Percentiles rank a stretch among this genome's conserved stretches.
Conservation (phyloP, 2,329 filamentous ascomycete genomes). For the Ophioceras dolichostomum region DNA sequence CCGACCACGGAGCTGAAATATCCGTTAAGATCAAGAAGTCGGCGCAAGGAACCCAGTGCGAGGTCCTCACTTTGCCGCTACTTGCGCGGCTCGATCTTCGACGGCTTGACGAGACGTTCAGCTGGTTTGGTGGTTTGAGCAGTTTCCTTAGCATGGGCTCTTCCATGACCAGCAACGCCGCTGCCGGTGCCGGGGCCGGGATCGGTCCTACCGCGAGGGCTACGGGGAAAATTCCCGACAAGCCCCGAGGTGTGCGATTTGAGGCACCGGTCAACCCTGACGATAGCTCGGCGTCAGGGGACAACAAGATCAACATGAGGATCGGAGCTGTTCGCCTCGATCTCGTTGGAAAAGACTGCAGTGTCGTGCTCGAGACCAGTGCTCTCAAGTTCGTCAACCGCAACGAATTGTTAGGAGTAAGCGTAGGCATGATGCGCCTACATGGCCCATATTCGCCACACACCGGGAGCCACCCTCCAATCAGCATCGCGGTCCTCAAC, state of each 20-base stretch:
- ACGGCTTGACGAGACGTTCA: conserved; percentile 73
- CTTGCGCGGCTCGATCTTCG: conserved; percentile 67
- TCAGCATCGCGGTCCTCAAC: conserved; percentile 50
- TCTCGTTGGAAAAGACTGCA: conserved; percentile 67
- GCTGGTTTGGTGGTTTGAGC: conserved; percentile 83
- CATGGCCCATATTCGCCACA: conserved; percentile 54
- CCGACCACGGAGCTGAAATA: conserved; percentile 44
- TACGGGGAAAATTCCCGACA: conserved; percentile 21
- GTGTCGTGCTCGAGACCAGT: conserved; percentile 61
- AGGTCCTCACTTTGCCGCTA: conserved; percentile 66
- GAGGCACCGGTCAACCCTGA: conserved; percentile 37
- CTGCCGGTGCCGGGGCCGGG: too few relatives aligned
- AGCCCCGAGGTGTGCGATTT: conserved; percentile 44
- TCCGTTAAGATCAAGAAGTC: conserved; percentile 38
- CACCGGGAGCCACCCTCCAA: conserved; percentile 41
- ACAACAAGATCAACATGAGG: conserved; percentile 62
- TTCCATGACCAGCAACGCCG: conserved; percentile 62
- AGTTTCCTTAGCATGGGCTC: conserved; percentile 80
- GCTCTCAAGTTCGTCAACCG: conserved; percentile 73
- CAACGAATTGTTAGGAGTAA: conserved; percentile 57
- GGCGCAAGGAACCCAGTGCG: conserved; percentile 34
- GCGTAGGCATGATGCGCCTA: conserved; percentile 64
- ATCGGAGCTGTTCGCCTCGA: conserved; percentile 67
- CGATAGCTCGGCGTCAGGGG: conserved; percentile 30
- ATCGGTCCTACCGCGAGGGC: too few relatives aligned